Base-by-base conservation (phyloP, 2,329 filamentous ascomycete species). In the Colletotrichum graminicola region DNA sequence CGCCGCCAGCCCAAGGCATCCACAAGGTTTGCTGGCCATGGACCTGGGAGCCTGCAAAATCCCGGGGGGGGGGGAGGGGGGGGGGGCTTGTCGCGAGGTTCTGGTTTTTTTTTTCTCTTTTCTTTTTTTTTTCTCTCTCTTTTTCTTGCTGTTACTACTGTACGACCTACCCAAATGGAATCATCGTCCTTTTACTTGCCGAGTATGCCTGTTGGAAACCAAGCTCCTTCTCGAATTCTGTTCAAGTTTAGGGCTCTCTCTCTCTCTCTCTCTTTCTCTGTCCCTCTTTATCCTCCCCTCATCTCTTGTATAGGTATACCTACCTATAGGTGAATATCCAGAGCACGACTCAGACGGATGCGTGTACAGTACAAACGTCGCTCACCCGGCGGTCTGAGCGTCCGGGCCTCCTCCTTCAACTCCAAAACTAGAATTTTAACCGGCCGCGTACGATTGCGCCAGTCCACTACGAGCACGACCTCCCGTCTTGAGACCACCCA, bases 301-400 rank as follows among this genome's bases (percentile, higher is more conserved):
- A 21, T 21, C 18, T 8, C 3, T 18, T 21, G 16, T 41, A 18
- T 21, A 43, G 5, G 18, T 21, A 43, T 10, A 29, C 29, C 29
- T 29, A 29, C 29, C 29, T 4, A 29, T 4, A 29, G 29, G 29
- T 29, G 36, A n/a, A 11, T 34, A 36, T 55, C 23, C 21, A 55
- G 52, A n/a, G 45, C 56, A 47, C 23, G 39, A 62, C 43, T 62
- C 14, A 47, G 52, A 67, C 51, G 51, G 55, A 62, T 62, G 43
- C 57, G 51, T 63, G 62, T 36, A 36, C 34, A 36, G 34, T 36
- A 57, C 65, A 68, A 71, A 63, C 68, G 68, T 68, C 68, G 68
- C 65, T 71, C 65, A 68, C 68, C 68, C 59, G 59, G 52, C 65
- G 68, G 68, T 65, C 68, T 71, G 68, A 71, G 68, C 68, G 59